Evolutionary conservation across 495 filamentous ascomycete species (phyloP), one percentile per base, ranked within the genome.

Genomic region (Saxispiralis lemnorum): DNA sequence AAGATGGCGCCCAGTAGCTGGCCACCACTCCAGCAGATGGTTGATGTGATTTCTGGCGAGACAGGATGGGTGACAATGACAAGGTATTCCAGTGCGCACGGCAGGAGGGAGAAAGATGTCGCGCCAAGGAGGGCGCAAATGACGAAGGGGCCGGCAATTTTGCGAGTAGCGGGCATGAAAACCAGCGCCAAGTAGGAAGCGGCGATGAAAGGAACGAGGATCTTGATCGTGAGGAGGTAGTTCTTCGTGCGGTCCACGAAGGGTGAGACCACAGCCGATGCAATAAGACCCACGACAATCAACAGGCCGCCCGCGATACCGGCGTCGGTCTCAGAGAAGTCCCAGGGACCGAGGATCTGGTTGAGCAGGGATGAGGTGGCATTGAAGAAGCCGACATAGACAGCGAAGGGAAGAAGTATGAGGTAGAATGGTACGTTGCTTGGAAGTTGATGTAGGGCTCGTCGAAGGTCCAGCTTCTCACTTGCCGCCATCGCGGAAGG

Each of bases 331-430:
- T 87, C 80, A 41, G 63, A 70, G 69, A 78, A 93, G 48, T 68
- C 73, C 64, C 93, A 81, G 0, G 89, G 89, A 7, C 71, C 61
- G 44, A 96, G 72, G 59, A 96, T 81, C 56, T 93, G 86, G 66
- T 86, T 92, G 1, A 96, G 66, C 4, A 96, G 74, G 12, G 83
- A 81, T 38, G 87, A 92, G 53, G 85, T 62, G 58, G 77, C 77
- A 68, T 94, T 95, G 72, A 97, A 97, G 66, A 87, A 78, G 35
- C 78, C 83, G 47, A 95, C 82, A 63, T 88, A 94, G 56, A 87
- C 58, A 38, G 72, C 61, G 63, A 88, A 97, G 40, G 83, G 75
- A 47, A 83, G 47, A 31, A 82, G 58, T 55, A 92, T 63, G 43
- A 87, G 67, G 69, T 75, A 87, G 66, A 93, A 85, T 54, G 82